These are phyloP conservation scores for Leccinum sublutescens DNA, from an alignment of 768 basidiomycete species.

Conservation along the genomic window DNA sequence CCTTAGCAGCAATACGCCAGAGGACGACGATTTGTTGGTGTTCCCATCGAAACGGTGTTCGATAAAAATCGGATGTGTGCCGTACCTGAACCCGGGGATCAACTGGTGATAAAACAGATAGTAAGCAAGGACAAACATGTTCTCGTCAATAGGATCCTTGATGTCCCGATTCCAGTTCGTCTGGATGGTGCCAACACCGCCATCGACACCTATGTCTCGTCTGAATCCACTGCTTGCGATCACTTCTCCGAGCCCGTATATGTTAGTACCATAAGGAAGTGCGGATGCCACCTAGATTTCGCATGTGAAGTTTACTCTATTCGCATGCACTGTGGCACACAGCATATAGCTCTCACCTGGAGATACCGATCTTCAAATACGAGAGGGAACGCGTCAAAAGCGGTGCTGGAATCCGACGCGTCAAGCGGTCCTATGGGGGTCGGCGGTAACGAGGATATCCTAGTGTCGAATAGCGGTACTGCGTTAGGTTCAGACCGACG, in stretches of 20 bases:
- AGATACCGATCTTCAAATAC: conserved; percentile 80
- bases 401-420: conserved; percentile 46
- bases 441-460: conserved; percentile 54
- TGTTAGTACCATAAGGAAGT: conserved; percentile 60
- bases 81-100: conserved; percentile 45
- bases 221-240: conserved; percentile 67
- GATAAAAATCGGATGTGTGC: conserved; percentile 64
- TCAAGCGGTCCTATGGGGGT: conserved; percentile 55
- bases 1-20: conserved; percentile 75
- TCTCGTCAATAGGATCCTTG: conserved; percentile 62
- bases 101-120: neutral
- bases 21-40: conserved; percentile 52
- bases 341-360: conserved; percentile 40
- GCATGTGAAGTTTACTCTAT: neutral
- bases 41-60: conserved; percentile 61
- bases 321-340: neutral
- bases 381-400: conserved; percentile 60
- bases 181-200: conserved; percentile 55
- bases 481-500: conserved; percentile 55
- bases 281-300: conserved; percentile 53
- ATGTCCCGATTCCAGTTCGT: conserved; percentile 64
- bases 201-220: conserved; percentile 50
- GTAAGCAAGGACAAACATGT: conserved; percentile 41
- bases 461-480: conserved; percentile 66
- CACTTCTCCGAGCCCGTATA: conserved; percentile 77